Evolutionary conservation across 495 filamentous ascomycete genomes (phyloP), one percentile per base, ranked within the genome.

Genomic region (Tuber brumale): DNA sequence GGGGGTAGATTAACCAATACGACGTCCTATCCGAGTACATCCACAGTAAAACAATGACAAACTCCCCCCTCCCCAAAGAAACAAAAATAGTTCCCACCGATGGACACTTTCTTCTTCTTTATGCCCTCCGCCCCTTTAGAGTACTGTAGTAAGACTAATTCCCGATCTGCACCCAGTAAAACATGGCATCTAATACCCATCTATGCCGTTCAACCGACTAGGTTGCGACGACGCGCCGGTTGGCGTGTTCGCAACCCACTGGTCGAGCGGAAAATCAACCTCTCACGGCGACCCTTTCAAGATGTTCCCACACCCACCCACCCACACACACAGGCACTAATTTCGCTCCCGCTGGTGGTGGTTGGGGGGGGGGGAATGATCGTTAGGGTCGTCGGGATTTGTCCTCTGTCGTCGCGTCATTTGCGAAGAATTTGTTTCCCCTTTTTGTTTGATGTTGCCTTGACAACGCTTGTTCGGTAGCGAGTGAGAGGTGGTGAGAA

Each of bases 401-500:
- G 31, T n/a, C n/a, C 31, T 66, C n/a, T 4, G 9, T n/a, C 10
- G 27, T 31, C 10, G 44, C 14, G 44, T 45, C 44, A n/a, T 31
- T 16, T 31, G n/a, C 57, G 10, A 31, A 31, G 57, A 66, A 66
- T 31, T 66, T 66, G 57, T 66, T 66, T 66, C 57, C 21, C 46
- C 46, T 8, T 8, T 18, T 31, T 18, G 12, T 27, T 31, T 4
- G 12, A n/a, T 66, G 57, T 61, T 61, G 27, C 57, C 57, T 66
- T 1, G 57, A 66, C 10, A 66, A 66, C n/a, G 3, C 12, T 31
- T 4, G n/a, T 18, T 66, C n/a, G 12, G 10, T 6, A 31, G 57
- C 57, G 57, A 66, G 57, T 66, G 57, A 66, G 57, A 66, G 27
- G 57, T 31, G 31, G 57, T 66, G 57, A 66, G 27, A 66, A 66